Percentiles rank a stretch among this genome's conserved stretches.
These are phyloP conservation scores for Colletotrichum incanum DNA, from an alignment of 2,329 filamentous ascomycete genomes.

Conservation along the genomic window DNA sequence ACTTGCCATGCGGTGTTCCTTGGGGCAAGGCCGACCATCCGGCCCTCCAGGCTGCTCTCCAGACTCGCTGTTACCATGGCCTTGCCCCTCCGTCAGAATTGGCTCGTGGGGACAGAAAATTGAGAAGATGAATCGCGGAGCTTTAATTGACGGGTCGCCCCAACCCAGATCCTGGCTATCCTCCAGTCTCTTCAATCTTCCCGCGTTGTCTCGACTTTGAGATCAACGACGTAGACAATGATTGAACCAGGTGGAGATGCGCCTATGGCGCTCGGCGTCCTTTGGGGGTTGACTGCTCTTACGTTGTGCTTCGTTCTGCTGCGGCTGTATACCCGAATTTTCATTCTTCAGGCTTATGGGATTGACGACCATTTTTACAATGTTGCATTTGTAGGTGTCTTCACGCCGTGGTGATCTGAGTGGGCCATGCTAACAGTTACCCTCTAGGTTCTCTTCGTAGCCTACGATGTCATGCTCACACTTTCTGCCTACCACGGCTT, in stretches of 20 bases:
- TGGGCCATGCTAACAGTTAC: not conserved
- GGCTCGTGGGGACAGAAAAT: slow-evolving; percentile 18
- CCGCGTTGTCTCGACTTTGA: slow-evolving; percentile 9
- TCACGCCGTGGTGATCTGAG: not conserved
- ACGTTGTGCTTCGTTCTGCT: slow-evolving; percentile 52
- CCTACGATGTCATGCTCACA: slow-evolving; percentile 41
- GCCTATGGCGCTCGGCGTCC: slow-evolving; percentile 45
- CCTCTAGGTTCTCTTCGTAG: slow-evolving; percentile 27
- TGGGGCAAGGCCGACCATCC: not conserved
- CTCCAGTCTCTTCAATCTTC: slow-evolving; percentile 15
- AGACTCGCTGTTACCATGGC: slow-evolving; percentile 4
- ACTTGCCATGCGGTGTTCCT: slow-evolving; percentile 11
- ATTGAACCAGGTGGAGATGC: slow-evolving; percentile 41
- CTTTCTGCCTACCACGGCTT: slow-evolving; percentile 37
- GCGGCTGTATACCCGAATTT: slow-evolving; percentile 54
- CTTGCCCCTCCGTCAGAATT: slow-evolving; percentile 10
- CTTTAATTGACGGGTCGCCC: slow-evolving; percentile 24
- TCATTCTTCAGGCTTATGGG: slow-evolving; percentile 36
- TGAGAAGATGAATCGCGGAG: slow-evolving; percentile 24
- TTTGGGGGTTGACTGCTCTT: slow-evolving; percentile 49
- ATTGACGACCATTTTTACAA: slow-evolving; percentile 43
- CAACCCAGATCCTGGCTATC: not conserved
- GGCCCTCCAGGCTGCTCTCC: slow-evolving; percentile 22
- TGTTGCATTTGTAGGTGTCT: slow-evolving; percentile 32
- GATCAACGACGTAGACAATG: slow-evolving; percentile 30